Percentiles rank a stretch among this genome's conserved stretches.
Conservation (phyloP, 208 protist genomes). For the Leishmania aethiopica region DNA sequence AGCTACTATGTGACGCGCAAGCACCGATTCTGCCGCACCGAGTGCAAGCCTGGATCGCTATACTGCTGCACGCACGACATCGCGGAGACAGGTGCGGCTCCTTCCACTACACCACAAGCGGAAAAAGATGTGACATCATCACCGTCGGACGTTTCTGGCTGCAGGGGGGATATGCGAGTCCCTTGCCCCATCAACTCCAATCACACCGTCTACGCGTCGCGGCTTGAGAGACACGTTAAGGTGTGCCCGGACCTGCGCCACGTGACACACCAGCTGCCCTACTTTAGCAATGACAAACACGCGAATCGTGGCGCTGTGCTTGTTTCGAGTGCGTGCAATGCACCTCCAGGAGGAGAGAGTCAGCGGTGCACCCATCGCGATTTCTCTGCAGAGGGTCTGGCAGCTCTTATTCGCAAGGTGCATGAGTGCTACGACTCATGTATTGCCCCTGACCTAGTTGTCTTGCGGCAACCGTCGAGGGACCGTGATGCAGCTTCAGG, state of each 20-base stretch:
- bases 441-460: slow-evolving; percentile 27
- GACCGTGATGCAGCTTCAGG: background rate
- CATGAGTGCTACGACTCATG: slow-evolving; percentile 23
- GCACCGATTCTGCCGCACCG: slow-evolving; percentile 68
- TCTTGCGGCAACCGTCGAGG: slow-evolving; percentile 1
- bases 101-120: background rate
- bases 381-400: slow-evolving; percentile 16
- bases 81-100: background rate
- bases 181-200: slow-evolving; percentile 82
- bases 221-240: slow-evolving; percentile 63
- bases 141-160: background rate
- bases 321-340: background rate
- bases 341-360: background rate
- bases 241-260: slow-evolving; percentile 77
- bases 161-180: slow-evolving; percentile 35
- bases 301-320: slow-evolving; percentile 30
- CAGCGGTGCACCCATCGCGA: slow-evolving; percentile 29
- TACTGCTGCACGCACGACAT: slow-evolving; percentile 68
- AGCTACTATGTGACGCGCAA: slow-evolving; percentile 71
- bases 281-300: slow-evolving; percentile 54
- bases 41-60: slow-evolving; percentile 35
- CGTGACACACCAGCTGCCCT: slow-evolving; percentile 45
- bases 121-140: background rate
- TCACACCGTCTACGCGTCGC: slow-evolving; percentile 67
- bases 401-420: slow-evolving; percentile 28